phyloP scores from a whole-genome alignment of 2,329 filamentous ascomycete genomes.

The Phyllosticta citribraziliensis region DNA sequence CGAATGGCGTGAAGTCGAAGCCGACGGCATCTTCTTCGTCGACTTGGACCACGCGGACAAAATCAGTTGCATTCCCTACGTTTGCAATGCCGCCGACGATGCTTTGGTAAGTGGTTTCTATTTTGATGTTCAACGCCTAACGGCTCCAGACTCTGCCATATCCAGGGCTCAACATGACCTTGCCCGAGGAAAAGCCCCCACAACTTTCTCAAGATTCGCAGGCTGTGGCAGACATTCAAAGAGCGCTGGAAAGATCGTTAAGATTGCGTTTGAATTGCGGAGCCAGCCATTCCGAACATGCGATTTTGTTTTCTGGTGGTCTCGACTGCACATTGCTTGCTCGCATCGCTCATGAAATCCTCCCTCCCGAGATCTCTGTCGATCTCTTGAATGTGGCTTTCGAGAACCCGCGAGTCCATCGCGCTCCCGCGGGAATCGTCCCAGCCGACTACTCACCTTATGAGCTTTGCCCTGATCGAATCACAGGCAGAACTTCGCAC shows the following conservation, averaged over 20 bases:
- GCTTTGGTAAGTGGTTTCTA: not conserved
- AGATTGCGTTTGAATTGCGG: conserved; percentile 1
- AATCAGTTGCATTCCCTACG: not conserved
- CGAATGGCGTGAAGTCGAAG: conserved; percentile 70
- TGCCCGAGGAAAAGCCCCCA: not conserved
- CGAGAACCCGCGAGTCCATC: conserved; percentile 69
- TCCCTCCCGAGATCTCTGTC: conserved; percentile 59
- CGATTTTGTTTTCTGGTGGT: conserved; percentile 86
- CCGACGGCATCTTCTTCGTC: conserved; percentile 68
- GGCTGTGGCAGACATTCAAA: conserved; percentile 32
- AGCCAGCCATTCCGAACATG: conserved; percentile 42
- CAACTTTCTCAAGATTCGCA: conserved; percentile 3
- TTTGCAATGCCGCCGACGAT: not conserved
- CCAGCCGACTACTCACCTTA: conserved; percentile 39
- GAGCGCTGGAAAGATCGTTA: conserved; percentile 5
- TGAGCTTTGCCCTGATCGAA: conserved; percentile 80
- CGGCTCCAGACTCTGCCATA: conserved; percentile 2
- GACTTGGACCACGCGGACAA: conserved; percentile 33
- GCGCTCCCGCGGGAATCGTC: conserved; percentile 18
- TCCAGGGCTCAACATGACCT: not conserved
- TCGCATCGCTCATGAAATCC: conserved; percentile 64
- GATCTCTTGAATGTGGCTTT: conserved; percentile 95
- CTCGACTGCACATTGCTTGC: conserved; percentile 88
- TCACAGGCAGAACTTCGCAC: conserved; percentile 73
- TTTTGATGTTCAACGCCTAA: not conserved